Evolutionary conservation across 176 grass and related monocot genomes (phyloP), one percentile per base, ranked within the genome.

Genomic region (Carex cristatella): DNA sequence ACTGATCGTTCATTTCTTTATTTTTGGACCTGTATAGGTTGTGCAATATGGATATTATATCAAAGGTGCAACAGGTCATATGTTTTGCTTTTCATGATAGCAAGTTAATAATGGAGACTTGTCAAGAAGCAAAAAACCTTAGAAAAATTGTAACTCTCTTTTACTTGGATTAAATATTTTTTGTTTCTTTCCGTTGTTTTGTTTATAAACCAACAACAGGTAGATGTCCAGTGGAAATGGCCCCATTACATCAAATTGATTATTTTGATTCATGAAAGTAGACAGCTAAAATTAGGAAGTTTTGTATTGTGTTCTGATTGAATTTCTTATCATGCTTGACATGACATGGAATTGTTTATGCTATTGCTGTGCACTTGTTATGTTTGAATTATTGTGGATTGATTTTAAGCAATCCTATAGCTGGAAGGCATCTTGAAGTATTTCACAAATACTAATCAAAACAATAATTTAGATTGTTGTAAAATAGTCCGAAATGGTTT

Each of bases 11-110:
- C 73, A 5, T 54, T 78, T 85, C 42, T 37, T 32, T 16, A 60
- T 13, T 81, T 60, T 76, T 62, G 61, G 77, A 63, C 18, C 57
- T 58, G 68, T 86, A 88, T 88, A 99, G 97, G 88, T 85, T 99
- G 86, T 99, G 97, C 91, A 99, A 99, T 81, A 99, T 96, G 93
- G 97, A 96, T 85, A 99, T 99, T 69, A 89, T 99, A 66, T 99
- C 93, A 10, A 99, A 88, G 81, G 93, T 99, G 48, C 93, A 99
- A 69, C 91, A 99, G 69, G 87, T 99, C 38, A 99, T 96, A 89
- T 96, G 93, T 51, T 99, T 99, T 70, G 97, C 93, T 6, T 99
- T 99, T 48, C 93, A 99, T 74, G 93, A 99, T 81, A 99, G 93
- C 84, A 99, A 88, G 82, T 87, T 99, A 86, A 88, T 99, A 56